Evolutionary conservation across 2,329 filamentous ascomycete genomes (phyloP).

Genomic region (Tolypocladium endophyticum): DNA sequence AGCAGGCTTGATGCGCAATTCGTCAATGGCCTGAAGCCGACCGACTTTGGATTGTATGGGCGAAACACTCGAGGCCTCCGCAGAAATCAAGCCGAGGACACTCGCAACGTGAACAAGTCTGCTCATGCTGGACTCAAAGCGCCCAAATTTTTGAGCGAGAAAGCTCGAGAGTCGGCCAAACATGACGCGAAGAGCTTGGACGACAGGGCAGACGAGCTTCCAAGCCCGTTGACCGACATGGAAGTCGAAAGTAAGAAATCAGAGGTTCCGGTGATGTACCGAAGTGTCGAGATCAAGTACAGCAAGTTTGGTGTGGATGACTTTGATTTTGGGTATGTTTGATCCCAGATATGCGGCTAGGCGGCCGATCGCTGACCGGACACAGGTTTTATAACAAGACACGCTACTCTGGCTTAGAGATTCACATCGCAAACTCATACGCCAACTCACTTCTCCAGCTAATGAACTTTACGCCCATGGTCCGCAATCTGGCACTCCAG

Average conservation of each 20-base stretch:
- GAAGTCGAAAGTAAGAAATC: slow-evolving; percentile 66
- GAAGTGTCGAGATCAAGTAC: slow-evolving; percentile 95
- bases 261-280: slow-evolving; percentile 81
- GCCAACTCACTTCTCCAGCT: slow-evolving; percentile 87
- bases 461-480: slow-evolving; percentile 77
- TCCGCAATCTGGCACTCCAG: slow-evolving; percentile 79
- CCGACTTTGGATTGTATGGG: slow-evolving; percentile 69
- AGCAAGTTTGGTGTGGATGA: slow-evolving; percentile 99
- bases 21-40: slow-evolving; percentile 55
- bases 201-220: slow-evolving; percentile 42
- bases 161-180: slow-evolving; percentile 58
- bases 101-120: slow-evolving; percentile 50
- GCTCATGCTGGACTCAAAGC: slow-evolving; percentile 54
- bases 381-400: slow-evolving; percentile 88
- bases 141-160: slow-evolving; percentile 92
- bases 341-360: neutral
- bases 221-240: slow-evolving; percentile 54
- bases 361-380: slow-evolving; percentile 7
- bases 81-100: slow-evolving; percentile 77
- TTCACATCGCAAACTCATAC: slow-evolving; percentile 93
- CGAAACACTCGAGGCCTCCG: slow-evolving; percentile 62
- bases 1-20: slow-evolving; percentile 62
- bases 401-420: slow-evolving; percentile 82
- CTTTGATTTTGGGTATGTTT: slow-evolving; percentile 80
- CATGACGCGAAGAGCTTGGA: slow-evolving; percentile 30